phyloP scores from a whole-genome alignment of 768 basidiomycete genomes.

The Mycena capillaripes region DNA sequence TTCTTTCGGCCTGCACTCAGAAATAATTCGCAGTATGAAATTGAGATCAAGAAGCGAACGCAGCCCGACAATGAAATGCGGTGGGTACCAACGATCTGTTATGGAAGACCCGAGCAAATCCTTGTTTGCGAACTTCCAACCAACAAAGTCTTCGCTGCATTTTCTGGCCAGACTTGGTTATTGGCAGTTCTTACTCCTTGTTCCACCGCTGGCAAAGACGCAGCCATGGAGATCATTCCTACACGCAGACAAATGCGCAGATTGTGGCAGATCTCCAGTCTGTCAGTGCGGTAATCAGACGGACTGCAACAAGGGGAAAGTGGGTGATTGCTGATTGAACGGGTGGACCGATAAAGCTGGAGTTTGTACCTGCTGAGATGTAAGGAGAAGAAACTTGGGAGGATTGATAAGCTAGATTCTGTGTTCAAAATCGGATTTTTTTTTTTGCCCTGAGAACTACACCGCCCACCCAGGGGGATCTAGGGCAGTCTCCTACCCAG shows the following conservation, averaged over 20 bases:
- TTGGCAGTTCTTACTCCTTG: constrained; percentile 38
- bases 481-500: too few species aligned
- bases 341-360: constrained; percentile 4
- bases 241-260: background rate
- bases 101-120: constrained; percentile 37
- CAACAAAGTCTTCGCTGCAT: too few species aligned
- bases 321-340: constrained; percentile 36
- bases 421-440: too few species aligned
- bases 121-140: constrained; percentile 30
- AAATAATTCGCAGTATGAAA: constrained; percentile 20
- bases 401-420: too few species aligned
- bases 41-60: constrained; percentile 19
- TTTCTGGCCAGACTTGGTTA: constrained; percentile 18
- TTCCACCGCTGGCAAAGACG: constrained; percentile 28
- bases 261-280: constrained; percentile 32
- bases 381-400: too few species aligned
- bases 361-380: constrained; percentile 20
- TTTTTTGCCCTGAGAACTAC: too few species aligned
- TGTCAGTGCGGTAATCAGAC: constrained; percentile 32
- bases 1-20: background rate
- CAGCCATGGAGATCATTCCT: constrained; percentile 8
- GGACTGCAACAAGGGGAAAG: constrained; percentile 11
- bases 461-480: too few species aligned
- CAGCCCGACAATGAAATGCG: background rate
- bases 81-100: constrained; percentile 12